Evolutionary conservation across 2,329 filamentous ascomycete genomes (phyloP).

Genomic region (Colletotrichum horii): DNA sequence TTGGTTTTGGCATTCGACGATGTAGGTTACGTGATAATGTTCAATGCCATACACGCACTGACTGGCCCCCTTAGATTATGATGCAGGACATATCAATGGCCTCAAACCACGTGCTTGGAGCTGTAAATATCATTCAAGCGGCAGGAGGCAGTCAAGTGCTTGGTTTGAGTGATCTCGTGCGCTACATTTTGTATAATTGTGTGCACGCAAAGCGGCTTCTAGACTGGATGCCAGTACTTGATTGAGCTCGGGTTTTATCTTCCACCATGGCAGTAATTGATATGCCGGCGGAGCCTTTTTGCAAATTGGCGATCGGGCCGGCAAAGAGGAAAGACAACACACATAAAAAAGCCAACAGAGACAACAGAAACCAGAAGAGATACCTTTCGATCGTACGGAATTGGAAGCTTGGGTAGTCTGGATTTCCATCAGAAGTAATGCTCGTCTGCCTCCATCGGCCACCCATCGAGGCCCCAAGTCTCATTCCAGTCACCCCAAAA

Average conservation of each 20-base stretch:
- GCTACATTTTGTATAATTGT: neutral
- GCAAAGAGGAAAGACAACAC: neutral
- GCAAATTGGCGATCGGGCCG: neutral
- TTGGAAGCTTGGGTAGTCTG: neutral
- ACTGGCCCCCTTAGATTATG: neutral
- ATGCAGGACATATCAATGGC: neutral
- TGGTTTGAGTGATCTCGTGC: neutral
- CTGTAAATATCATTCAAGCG: neutral
- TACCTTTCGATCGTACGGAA: neutral
- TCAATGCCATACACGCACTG: neutral
- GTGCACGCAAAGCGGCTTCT: neutral
- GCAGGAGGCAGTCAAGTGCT: neutral
- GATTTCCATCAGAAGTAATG: neutral
- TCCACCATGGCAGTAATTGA: neutral
- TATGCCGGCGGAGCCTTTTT: neutral
- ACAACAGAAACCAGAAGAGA: neutral
- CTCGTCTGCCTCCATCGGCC: neutral
- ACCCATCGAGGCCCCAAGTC: neutral
- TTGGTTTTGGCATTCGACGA: neutral
- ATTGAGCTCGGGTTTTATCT: neutral
- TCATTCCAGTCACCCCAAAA: neutral
- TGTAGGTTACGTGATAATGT: neutral
- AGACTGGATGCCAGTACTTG: neutral
- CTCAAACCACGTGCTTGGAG: neutral
- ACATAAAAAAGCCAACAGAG: neutral